A percentile compares a stretch with the other conserved stretches of the same genome.
Conservation (phyloP, 2,329 filamentous ascomycete genomes). For the Cordyceps cicadae region DNA sequence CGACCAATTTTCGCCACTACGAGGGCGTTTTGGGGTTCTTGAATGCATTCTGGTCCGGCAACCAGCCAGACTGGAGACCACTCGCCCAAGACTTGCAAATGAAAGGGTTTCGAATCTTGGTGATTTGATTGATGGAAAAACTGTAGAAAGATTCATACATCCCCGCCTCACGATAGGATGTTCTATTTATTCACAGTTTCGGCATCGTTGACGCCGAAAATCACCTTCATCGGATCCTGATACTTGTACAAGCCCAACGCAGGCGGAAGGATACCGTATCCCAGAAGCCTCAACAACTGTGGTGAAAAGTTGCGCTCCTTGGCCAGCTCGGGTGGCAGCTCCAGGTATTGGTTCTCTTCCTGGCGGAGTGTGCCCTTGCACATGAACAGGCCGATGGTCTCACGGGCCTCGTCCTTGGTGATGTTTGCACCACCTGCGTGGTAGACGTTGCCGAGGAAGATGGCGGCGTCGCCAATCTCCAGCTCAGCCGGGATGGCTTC, state of each 20-base stretch:
- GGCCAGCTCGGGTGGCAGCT: constrained; percentile 22
- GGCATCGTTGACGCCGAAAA: constrained; percentile 29
- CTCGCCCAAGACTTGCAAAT: constrained; percentile 18
- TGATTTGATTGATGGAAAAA: constrained; percentile 12
- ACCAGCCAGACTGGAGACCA: constrained; percentile 19
- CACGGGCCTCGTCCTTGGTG: constrained; percentile 22
- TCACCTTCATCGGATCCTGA: constrained; percentile 28
- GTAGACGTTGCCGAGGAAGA: constrained; percentile 32
- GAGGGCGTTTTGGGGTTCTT: constrained; percentile 19
- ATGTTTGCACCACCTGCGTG: constrained; percentile 32
- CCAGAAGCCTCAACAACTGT: constrained; percentile 24
- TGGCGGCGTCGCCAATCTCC: constrained; percentile 30
- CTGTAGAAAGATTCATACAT: background rate
- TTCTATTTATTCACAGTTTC: constrained; percentile 21
- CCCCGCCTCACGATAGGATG: background rate
- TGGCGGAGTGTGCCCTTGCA: constrained; percentile 26
- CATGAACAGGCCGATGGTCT: constrained; percentile 27
- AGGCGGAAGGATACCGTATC: constrained; percentile 26
- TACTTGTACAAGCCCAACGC: constrained; percentile 28
- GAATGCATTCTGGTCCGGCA: constrained; percentile 19
- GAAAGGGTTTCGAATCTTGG: constrained; percentile 18
- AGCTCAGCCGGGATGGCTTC: constrained; percentile 32
- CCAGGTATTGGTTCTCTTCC: constrained; percentile 27
- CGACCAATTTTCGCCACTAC: constrained; percentile 19
- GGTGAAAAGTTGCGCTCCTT: constrained; percentile 23